These are phyloP conservation scores for Mycotypha africana DNA, from an alignment of 371 early-diverging fungal species.

Conservation along the genomic window DNA sequence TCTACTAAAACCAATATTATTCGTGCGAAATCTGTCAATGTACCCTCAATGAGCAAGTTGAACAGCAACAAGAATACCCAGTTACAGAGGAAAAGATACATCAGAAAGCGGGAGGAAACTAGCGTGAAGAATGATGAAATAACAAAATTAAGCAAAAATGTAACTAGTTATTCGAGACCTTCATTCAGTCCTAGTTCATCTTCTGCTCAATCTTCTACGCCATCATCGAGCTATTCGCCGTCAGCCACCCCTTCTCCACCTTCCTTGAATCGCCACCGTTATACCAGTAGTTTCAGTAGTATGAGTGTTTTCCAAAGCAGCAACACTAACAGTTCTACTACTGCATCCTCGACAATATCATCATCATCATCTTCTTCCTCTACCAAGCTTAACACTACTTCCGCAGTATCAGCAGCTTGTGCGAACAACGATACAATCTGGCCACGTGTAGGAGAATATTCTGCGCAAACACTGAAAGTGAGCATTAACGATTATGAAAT, in stretches of 20 bases:
- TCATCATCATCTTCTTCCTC: no score
- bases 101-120: neutral
- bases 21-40: slow-evolving; percentile 16
- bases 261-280: neutral
- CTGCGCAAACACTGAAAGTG: slow-evolving; percentile 31
- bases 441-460: slow-evolving; percentile 19
- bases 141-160: neutral
- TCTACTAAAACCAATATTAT: neutral
- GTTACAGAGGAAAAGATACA: no score
- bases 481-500: slow-evolving; percentile 57
- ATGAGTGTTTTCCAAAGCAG: neutral
- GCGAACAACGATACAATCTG: slow-evolving; percentile 1
- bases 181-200: neutral
- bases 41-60: slow-evolving; percentile 13
- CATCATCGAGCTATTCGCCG: no score
- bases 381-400: no score
- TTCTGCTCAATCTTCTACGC: neutral
- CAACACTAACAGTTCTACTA: no score
- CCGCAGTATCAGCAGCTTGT: neutral
- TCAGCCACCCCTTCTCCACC: no score
- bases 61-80: no score
- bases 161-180: neutral
- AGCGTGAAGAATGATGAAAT: no score
- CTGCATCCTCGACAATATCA: no score
- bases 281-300: slow-evolving; percentile 5